Evolutionary conservation across 2,329 filamentous ascomycete species (phyloP).

Genomic region (Stagonosporopsis rhizophila): DNA sequence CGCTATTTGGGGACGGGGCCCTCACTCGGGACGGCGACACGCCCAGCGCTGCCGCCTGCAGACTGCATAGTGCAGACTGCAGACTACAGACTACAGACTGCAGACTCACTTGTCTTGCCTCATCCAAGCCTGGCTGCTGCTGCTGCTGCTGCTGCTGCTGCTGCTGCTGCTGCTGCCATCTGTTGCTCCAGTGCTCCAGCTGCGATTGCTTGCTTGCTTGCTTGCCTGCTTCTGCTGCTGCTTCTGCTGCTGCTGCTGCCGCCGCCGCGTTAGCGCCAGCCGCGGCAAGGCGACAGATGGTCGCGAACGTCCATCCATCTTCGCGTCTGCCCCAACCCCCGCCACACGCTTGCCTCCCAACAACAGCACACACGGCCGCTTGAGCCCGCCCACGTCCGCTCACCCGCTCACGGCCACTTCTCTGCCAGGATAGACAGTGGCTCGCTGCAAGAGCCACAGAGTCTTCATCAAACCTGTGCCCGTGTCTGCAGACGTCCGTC

Average conservation of each 20-base stretch:
- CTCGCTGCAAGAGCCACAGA: background rate
- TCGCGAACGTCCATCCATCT: background rate
- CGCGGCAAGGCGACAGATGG: background rate
- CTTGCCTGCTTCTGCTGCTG: no score
- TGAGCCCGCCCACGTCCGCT: no score
- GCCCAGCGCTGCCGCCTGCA: background rate
- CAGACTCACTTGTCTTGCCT: no score
- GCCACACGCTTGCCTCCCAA: background rate
- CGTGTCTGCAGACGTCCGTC: background rate
- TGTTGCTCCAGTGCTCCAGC: no score
- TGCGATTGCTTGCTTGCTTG: no score
- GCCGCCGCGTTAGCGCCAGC: conserved; percentile 1
- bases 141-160: no score
- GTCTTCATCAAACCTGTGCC: background rate
- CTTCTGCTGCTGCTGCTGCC: background rate
- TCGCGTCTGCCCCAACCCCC: conserved; percentile 1
- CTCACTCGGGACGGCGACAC: no score
- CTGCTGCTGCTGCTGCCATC: no score
- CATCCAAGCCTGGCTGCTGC: no score
- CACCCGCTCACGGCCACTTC: background rate
- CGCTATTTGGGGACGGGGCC: conserved; percentile 5
- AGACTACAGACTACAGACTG: no score
- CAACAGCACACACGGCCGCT: no score
- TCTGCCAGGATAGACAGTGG: background rate
- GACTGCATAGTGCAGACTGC: no score